A percentile compares a stretch with the other conserved stretches of the same genome.
phyloP scores from a whole-genome alignment of 306 rosid species.

The Rosa lucieae region DNA sequence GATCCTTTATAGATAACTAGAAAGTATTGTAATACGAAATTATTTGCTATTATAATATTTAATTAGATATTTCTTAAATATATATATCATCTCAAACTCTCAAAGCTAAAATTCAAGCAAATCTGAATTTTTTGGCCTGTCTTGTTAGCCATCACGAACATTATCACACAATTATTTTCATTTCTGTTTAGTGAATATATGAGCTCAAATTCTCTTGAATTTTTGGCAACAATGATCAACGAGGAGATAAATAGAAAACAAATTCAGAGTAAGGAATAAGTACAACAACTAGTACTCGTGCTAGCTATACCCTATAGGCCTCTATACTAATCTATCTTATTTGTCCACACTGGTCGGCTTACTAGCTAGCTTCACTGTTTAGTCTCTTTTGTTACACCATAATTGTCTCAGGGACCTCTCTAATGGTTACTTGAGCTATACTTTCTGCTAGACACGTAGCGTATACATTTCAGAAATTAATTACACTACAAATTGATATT shows the following conservation, averaged over 20 bases:
- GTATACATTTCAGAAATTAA: background rate
- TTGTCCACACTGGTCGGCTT: background rate
- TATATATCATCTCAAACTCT: no score
- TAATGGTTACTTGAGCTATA: background rate
- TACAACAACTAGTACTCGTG: background rate
- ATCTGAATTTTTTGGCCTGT: no score
- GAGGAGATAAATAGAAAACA: background rate
- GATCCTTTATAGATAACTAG: no score
- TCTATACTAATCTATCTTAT: background rate
- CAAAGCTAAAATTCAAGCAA: no score
- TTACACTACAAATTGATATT: background rate
- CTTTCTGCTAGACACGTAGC: conserved; percentile 11
- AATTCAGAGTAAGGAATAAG: no score
- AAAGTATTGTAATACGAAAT: no score
- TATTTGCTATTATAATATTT: no score
- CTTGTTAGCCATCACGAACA: no score
- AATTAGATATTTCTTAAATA: no score
- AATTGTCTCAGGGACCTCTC: background rate
- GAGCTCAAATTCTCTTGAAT: background rate
- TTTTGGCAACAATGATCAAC: background rate
- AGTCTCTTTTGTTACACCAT: background rate
- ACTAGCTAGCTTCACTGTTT: background rate
- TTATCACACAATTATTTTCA: no score
- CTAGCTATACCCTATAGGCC: no score
- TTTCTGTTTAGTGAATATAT: background rate